phyloP scores from a whole-genome alignment of 768 basidiomycete species.

The Xerocomellus dryophilus region DNA sequence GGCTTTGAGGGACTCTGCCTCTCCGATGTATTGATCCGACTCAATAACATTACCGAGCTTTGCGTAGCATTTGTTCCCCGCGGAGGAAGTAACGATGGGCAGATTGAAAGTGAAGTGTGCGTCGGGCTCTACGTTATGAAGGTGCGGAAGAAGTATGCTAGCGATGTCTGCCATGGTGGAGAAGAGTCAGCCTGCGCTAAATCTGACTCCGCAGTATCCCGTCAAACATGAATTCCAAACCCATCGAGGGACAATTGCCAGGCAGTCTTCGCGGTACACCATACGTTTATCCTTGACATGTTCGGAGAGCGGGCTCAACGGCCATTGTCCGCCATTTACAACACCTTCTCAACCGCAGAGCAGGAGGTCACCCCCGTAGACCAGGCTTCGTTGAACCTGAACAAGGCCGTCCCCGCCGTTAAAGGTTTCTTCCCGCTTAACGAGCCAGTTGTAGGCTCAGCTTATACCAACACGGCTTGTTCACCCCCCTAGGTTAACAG shows the following conservation, averaged over 20 bases:
- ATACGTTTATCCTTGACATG: not conserved
- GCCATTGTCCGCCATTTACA: not conserved
- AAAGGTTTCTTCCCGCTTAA: constrained; percentile 60
- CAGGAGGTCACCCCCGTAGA: not conserved
- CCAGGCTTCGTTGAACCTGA: constrained; percentile 30
- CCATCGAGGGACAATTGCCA: too few relatives aligned
- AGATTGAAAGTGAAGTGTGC: constrained; percentile 44
- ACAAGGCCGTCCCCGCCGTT: constrained; percentile 47
- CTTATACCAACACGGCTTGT: constrained; percentile 26
- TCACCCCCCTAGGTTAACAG: constrained; percentile 1
- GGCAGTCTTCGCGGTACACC: not conserved
- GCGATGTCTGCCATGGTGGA: constrained; percentile 18
- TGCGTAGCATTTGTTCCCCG: constrained; percentile 56
- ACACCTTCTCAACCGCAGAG: not conserved
- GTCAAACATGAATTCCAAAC: too few relatives aligned
- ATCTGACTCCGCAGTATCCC: not conserved
- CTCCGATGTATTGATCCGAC: constrained; percentile 63
- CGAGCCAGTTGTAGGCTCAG: constrained; percentile 52
- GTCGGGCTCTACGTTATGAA: constrained; percentile 49
- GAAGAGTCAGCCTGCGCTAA: not conserved
- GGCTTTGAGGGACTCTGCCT: constrained; percentile 63
- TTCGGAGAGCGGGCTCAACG: not conserved
- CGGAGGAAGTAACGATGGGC: constrained; percentile 54
- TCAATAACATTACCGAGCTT: constrained; percentile 55
- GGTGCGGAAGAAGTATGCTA: constrained; percentile 39